Conservation (phyloP, 441 rosid species). For the Melastoma candidum region DNA sequence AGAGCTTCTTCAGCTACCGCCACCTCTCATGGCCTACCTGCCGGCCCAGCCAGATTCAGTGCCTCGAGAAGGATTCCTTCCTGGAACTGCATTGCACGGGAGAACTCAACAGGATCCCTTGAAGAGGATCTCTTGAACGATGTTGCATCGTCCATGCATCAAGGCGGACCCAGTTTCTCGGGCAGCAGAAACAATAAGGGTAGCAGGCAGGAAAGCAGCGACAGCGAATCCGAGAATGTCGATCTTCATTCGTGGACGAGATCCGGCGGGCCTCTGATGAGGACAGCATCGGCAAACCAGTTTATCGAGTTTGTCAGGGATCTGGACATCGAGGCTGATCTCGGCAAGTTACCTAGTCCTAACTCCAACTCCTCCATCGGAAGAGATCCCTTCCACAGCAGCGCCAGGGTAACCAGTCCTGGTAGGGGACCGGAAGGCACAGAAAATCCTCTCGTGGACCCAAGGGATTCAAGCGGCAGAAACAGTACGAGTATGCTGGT, state of each 20-base stretch:
- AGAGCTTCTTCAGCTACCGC: slow-evolving; percentile 56
- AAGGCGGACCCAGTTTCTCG: slow-evolving; percentile 33
- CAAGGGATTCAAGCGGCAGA: too few species aligned
- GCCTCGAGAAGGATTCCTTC: slow-evolving; percentile 93
- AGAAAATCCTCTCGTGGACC: too few species aligned
- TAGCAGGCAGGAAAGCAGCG: slow-evolving; percentile 54
- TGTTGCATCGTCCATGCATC: slow-evolving; percentile 37
- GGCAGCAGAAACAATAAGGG: slow-evolving; percentile 30
- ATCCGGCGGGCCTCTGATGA: slow-evolving; percentile 96
- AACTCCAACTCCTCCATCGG: too few species aligned
- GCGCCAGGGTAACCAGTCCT: too few species aligned
- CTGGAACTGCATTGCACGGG: slow-evolving; percentile 94
- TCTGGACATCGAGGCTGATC: slow-evolving; percentile 49
- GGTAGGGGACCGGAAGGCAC: too few species aligned
- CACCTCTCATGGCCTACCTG: slow-evolving; percentile 43
- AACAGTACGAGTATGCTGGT: background rate
- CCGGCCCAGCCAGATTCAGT: slow-evolving; percentile 39
- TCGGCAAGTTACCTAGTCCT: slow-evolving; percentile 4
- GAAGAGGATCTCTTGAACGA: slow-evolving; percentile 57
- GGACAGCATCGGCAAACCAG: slow-evolving; percentile 77
- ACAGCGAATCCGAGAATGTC: slow-evolving; percentile 64
- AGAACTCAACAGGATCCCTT: slow-evolving; percentile 89
- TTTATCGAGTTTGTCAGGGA: slow-evolving; percentile 66
- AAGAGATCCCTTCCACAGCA: too few species aligned
- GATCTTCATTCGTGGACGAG: slow-evolving; percentile 86